phyloP scores from a whole-genome alignment of 352 stramenopile genomes.

The Phytophthora pluvialis region DNA sequence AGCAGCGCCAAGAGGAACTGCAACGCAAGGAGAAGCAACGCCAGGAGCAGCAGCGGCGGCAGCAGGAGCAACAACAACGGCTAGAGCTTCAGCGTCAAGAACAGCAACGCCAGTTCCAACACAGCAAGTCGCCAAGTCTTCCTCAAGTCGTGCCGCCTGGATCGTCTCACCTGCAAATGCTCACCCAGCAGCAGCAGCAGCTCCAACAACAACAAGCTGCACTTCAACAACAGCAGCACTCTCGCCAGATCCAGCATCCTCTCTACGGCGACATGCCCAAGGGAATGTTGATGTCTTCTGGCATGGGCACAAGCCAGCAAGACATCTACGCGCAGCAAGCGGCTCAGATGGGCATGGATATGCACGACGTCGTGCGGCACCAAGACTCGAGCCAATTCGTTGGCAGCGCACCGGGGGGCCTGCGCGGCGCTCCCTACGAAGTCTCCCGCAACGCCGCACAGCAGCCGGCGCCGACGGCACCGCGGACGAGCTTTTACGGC shows the following conservation, averaged over 20 bases:
- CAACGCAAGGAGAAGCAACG: conserved; percentile 33
- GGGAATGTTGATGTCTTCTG: conserved; percentile 52
- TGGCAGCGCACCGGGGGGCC: conserved; percentile 12
- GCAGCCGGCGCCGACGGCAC: conserved; percentile 37
- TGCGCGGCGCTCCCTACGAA: conserved; percentile 40
- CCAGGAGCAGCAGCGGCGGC: conserved; percentile 36
- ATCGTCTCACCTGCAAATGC: conserved; percentile 55
- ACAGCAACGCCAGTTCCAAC: conserved; percentile 45
- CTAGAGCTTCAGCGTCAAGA: conserved; percentile 41
- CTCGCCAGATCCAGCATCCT: conserved; percentile 54
- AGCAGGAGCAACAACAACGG: conserved; percentile 30
- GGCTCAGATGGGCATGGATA: conserved; percentile 61
- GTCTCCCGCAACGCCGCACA: conserved; percentile 26
- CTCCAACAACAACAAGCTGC: conserved; percentile 51
- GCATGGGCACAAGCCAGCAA: conserved; percentile 46
- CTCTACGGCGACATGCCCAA: conserved; percentile 65
- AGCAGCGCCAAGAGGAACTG: conserved; percentile 35
- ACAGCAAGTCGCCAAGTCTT: conserved; percentile 38
- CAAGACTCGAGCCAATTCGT: conserved; percentile 49
- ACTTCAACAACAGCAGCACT: conserved; percentile 52
- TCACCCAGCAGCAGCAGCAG: conserved; percentile 56
- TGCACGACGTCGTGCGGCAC: conserved; percentile 60
- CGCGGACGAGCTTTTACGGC: conserved; percentile 50
- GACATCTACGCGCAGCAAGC: conserved; percentile 59
- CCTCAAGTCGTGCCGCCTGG: conserved; percentile 39